phyloP scores from a whole-genome alignment of 495 filamentous ascomycete species.

The Amphirosellinia nigrospora region DNA sequence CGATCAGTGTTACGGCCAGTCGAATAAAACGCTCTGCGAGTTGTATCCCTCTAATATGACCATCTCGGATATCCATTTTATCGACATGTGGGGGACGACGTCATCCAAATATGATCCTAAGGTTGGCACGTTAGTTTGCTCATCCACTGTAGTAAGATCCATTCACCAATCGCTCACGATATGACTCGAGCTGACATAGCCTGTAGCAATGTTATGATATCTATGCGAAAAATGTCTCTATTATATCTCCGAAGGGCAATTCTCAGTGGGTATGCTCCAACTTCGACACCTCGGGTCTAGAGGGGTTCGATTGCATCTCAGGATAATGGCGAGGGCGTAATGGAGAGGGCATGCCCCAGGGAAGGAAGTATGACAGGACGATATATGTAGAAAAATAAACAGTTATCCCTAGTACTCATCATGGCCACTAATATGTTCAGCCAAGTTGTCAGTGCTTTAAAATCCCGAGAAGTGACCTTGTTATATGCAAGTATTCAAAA shows the following conservation, averaged over 20 bases:
- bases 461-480: too few species aligned
- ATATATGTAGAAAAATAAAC: neutral
- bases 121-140: constrained; percentile 24
- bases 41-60: constrained; percentile 62
- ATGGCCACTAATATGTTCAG: neutral
- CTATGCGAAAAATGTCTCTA: constrained; percentile 18
- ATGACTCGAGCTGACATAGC: neutral
- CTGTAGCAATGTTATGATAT: constrained; percentile 22
- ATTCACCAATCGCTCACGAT: neutral
- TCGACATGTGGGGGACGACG: constrained; percentile 52
- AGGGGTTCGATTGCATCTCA: constrained; percentile 20
- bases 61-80: constrained; percentile 62
- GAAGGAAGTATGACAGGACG: neutral
- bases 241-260: constrained; percentile 19
- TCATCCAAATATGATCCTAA: constrained; percentile 23
- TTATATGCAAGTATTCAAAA: too few species aligned
- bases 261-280: constrained; percentile 22
- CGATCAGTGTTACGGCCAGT: constrained; percentile 71
- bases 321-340: neutral
- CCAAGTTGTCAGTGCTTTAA: too few species aligned
- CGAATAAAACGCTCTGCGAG: constrained; percentile 65
- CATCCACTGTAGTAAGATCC: constrained; percentile 14
- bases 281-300: constrained; percentile 19
- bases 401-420: neutral
- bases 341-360: neutral